These are phyloP conservation scores for Oryza meyeriana DNA, from an alignment of 176 grass and related monocot genomes.

Conservation along the genomic window DNA sequence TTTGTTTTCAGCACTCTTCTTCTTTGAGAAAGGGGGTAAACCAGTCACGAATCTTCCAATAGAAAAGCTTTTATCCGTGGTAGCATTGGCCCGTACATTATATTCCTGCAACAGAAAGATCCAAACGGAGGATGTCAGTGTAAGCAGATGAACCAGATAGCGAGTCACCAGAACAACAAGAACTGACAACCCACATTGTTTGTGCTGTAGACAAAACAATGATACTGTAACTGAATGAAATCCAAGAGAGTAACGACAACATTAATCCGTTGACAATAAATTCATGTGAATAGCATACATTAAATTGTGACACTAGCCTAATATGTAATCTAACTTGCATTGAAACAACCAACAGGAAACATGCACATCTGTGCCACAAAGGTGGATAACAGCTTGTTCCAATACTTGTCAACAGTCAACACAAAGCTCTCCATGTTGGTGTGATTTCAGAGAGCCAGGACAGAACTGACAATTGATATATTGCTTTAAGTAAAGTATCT, in stretches of 20 bases:
- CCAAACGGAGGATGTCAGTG: not conserved
- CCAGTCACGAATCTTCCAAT: constrained; percentile 93
- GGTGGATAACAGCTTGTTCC: not conserved
- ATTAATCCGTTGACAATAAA: not conserved
- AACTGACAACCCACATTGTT: not conserved
- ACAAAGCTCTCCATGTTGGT: not conserved
- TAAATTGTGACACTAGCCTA: not conserved
- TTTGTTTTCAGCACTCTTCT: constrained; percentile 79
- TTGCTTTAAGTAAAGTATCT: not conserved
- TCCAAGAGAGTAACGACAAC: not conserved
- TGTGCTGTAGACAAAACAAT: not conserved
- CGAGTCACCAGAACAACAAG: not conserved
- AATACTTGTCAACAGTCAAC: constrained; percentile 10
- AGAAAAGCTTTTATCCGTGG: constrained; percentile 63
- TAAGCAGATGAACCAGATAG: constrained; percentile 33
- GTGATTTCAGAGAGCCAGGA: not conserved
- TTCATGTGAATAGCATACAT: constrained; percentile 4
- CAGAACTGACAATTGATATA: not conserved
- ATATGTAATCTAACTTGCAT: not conserved
- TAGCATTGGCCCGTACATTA: constrained; percentile 81
- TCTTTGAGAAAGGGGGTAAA: constrained; percentile 90
- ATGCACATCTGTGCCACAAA: not conserved
- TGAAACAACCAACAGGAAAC: not conserved
- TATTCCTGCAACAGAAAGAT: constrained; percentile 65
- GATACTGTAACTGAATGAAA: constrained; percentile 8